Conservation (phyloP, 257 asterid genomes). For the Solanum piurae region DNA sequence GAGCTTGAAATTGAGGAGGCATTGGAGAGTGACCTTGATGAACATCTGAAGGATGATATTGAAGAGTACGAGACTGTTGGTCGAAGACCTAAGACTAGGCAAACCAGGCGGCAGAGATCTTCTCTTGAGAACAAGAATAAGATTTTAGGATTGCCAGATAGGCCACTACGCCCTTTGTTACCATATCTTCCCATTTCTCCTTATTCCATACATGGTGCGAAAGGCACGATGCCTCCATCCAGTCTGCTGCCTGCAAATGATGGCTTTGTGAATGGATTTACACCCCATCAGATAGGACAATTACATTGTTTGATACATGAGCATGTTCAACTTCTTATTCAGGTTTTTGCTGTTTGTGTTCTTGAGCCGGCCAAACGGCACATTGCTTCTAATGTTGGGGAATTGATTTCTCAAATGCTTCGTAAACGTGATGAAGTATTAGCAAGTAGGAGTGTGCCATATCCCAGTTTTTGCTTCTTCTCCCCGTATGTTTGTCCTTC, state of each 20-base stretch:
- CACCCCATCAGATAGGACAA: slow-evolving; percentile 88
- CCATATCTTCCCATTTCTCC: slow-evolving; percentile 49
- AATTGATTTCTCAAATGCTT: slow-evolving; percentile 51
- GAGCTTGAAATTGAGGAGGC: slow-evolving; percentile 99
- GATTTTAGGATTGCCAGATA: slow-evolving; percentile 35
- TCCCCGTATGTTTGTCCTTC: slow-evolving; percentile 68
- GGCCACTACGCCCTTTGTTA: slow-evolving; percentile 75
- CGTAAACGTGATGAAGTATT: slow-evolving; percentile 43
- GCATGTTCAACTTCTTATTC: slow-evolving; percentile 87
- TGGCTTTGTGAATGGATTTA: slow-evolving; percentile 58
- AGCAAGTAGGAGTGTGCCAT: slow-evolving; percentile 51
- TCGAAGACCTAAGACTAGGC: slow-evolving; percentile 52
- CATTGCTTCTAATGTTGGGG: slow-evolving; percentile 54
- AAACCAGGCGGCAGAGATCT: slow-evolving; percentile 50
- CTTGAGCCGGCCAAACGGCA: slow-evolving; percentile 65
- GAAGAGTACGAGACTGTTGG: slow-evolving; percentile 16
- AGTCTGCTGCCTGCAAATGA: slow-evolving; percentile 32
- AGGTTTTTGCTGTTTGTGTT: slow-evolving; percentile 72
- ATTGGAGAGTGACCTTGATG: slow-evolving; percentile 88
- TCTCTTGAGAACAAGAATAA: slow-evolving; percentile 36
- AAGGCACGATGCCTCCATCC: slow-evolving; percentile 24
- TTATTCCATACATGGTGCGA: slow-evolving; percentile 39
- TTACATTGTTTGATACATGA: slow-evolving; percentile 85
- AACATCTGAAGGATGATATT: slow-evolving; percentile 27
- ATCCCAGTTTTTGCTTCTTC: slow-evolving; percentile 67